Conservation (phyloP, 1,284 basidiomycete species). For the Anthracocystis panici-leucophaei region DNA sequence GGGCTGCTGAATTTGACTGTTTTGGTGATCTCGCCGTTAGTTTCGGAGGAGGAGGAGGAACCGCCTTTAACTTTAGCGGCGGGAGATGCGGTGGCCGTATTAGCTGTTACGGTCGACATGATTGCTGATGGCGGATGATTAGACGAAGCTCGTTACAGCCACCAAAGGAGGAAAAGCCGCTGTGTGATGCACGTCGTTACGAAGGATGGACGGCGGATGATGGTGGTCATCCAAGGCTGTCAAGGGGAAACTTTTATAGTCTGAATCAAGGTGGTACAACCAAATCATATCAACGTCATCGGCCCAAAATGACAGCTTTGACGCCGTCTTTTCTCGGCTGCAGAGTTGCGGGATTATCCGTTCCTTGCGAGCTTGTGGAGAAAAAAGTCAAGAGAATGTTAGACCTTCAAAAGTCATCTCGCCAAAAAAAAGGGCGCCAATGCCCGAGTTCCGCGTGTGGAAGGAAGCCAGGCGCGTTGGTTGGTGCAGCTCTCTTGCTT, state of each 20-base stretch:
- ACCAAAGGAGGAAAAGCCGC: no score
- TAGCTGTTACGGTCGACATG: conserved; percentile 23
- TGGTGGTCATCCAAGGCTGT: no score
- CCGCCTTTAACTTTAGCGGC: conserved; percentile 26
- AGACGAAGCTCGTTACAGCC: not conserved
- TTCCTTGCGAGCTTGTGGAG: not conserved
- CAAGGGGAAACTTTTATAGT: no score
- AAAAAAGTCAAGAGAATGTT: not conserved
- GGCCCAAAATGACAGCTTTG: no score
- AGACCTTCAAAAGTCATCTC: not conserved
- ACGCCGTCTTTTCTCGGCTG: no score
- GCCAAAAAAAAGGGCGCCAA: not conserved
- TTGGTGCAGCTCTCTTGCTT: not conserved
- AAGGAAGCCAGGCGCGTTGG: not conserved
- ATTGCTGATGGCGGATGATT: not conserved
- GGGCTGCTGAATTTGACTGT: conserved; percentile 22
- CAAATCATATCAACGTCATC: no score
- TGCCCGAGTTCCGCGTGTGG: conserved; percentile 6
- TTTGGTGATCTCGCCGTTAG: conserved; percentile 5
- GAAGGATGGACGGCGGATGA: not conserved
- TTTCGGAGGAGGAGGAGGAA: not conserved
- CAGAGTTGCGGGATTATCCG: no score
- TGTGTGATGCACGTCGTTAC: not conserved
- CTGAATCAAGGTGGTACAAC: no score
- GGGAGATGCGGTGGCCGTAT: conserved; percentile 18